phyloP scores from a whole-genome alignment of 352 stramenopile species.

The Poterioochromonas sp. region DNA sequence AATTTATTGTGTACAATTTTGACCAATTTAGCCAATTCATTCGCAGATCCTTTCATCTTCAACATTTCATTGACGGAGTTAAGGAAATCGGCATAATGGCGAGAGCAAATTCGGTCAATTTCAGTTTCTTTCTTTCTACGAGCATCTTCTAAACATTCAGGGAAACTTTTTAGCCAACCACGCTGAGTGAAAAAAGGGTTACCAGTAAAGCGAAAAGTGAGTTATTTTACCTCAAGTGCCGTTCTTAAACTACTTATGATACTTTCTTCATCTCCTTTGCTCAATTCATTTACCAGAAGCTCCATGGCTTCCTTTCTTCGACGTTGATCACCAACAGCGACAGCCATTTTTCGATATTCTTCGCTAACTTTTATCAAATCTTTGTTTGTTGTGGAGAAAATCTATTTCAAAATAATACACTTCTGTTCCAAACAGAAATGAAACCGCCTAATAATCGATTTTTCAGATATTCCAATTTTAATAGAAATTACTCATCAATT shows the following conservation, averaged over 20 bases:
- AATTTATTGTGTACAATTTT: not conserved
- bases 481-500: no score
- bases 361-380: no score
- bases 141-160: not conserved
- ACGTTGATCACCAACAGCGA: conserved; percentile 21
- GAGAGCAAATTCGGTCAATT: conserved; percentile 22
- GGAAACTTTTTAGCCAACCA: not conserved
- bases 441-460: no score
- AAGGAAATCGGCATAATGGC: conserved; percentile 25
- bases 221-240: not conserved
- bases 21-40: not conserved
- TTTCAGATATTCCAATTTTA: no score
- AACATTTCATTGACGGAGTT: conserved; percentile 22
- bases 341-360: conserved; percentile 10
- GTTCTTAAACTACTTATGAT: not conserved
- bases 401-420: no score
- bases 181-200: conserved; percentile 3
- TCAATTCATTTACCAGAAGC: not conserved
- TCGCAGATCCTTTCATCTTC: not conserved
- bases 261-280: conserved; percentile 23
- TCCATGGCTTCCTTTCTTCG: conserved; percentile 26
- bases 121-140: conserved; percentile 12
- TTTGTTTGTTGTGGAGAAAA: no score
- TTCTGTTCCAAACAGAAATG: no score
- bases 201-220: not conserved